A percentile compares a stretch with the other conserved stretches of the same genome.
Conservation (phyloP, 331 rosid species). For the Pyracantha coccinea region DNA sequence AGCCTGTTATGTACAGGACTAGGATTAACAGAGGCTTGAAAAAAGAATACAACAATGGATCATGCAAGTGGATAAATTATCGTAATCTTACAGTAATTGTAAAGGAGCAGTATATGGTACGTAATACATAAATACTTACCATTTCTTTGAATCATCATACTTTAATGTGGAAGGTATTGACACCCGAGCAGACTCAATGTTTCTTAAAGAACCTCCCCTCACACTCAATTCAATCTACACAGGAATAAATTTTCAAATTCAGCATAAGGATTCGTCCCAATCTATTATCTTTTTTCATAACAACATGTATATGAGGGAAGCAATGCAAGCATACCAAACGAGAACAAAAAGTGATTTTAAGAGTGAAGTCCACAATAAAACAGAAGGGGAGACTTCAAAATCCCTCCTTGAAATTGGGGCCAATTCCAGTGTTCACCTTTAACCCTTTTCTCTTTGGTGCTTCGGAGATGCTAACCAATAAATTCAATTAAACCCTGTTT, state of each 20-base stretch:
- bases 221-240: conserved; percentile 87
- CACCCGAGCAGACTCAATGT: conserved; percentile 82
- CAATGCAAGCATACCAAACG: neutral
- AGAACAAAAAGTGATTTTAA: neutral
- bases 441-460: neutral
- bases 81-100: neutral
- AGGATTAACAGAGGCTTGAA: conserved; percentile 1
- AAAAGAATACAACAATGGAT: conserved; percentile 4
- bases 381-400: neutral
- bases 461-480: neutral
- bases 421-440: neutral
- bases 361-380: neutral
- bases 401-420: neutral
- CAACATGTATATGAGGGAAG: neutral
- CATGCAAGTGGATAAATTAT: conserved; percentile 11
- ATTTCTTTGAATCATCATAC: conserved; percentile 79
- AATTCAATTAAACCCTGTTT: neutral
- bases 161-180: conserved; percentile 82
- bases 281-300: neutral
- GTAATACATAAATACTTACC: conserved; percentile 35
- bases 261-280: neutral
- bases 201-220: conserved; percentile 76
- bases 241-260: conserved; percentile 19
- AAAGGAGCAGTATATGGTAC: neutral
- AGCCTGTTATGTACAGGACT: conserved; percentile 11